Base-by-base conservation (phyloP, 805 yeast species). In the Cyberlindnera subsufficiens region DNA sequence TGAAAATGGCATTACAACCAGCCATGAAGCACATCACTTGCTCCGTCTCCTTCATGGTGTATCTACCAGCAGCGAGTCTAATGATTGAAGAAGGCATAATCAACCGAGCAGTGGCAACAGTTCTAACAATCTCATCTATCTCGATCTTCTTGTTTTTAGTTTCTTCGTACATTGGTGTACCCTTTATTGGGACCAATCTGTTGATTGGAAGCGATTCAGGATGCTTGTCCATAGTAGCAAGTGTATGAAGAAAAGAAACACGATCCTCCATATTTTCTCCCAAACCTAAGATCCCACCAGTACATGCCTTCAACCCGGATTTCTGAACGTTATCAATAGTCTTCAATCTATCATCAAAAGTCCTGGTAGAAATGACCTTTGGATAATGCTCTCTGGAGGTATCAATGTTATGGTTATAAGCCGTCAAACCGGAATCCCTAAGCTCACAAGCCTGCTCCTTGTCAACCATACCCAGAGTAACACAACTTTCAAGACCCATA, bases 141-240 rank as follows among this genome's bases (percentile, higher is more conserved):
- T 70, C 63, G 33, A 84, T 61, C 45, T 71, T 68, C 49, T 71
- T 69, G 63, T 57, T 36, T 54, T 49, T 43, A 9, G 77, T 59
- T 46, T 78, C 84, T 37, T 75, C 75, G 25, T 74, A 82, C 68
- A 85, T 75, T 16, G 88, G 88, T 0, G 93, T 85, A 3, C 93
- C 93, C 46, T 80, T 75, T 42, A 85, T 84, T 3, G 89, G 79
- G n/a, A 85, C 87, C 37, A 85, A 66, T 52, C 85, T 70, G 59
- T 85, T 85, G 50, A 85, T 82, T n/a, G 93, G 93, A 42, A 85
- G 68, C 1, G 88, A 80, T 60, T 85, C 93, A 1, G 93, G 93
- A 51, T 85, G 91, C n/a, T 68, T 62, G 2, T 73, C 71, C 79
- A 86, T 68, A 6, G 80, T 84, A 1, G 88, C 69, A 44, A 85